Evolutionary conservation across 108 stramenopile genomes (phyloP).

Genomic region (Cyclotella atomus): DNA sequence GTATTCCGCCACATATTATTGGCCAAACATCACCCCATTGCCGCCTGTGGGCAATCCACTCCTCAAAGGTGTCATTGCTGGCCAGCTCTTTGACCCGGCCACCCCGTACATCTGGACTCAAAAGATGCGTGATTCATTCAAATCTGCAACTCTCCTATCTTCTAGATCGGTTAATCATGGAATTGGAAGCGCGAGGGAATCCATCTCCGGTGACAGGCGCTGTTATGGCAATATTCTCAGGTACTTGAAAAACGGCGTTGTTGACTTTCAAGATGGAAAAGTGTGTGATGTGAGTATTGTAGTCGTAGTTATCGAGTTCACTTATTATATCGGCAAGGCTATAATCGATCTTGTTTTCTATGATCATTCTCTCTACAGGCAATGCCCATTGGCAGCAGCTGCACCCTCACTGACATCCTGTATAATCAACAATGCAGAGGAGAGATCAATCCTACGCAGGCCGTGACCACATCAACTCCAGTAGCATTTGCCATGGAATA

Average conservation of each 20-base stretch:
- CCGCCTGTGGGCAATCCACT: constrained; percentile 16
- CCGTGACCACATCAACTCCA: background rate
- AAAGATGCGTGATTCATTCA: constrained; percentile 21
- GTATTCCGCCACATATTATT: constrained; percentile 14
- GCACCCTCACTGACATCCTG: background rate
- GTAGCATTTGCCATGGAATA: background rate
- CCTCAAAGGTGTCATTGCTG: constrained; percentile 16
- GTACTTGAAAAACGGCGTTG: constrained; percentile 13
- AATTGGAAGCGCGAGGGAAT: background rate
- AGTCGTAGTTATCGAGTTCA: background rate
- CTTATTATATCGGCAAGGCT: background rate
- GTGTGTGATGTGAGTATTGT: constrained; percentile 22
- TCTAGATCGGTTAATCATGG: constrained; percentile 22
- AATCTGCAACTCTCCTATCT: constrained; percentile 17
- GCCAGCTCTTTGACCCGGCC: constrained; percentile 18
- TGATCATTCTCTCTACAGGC: background rate
- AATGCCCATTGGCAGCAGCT: constrained; percentile 5
- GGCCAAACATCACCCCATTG: constrained; percentile 17
- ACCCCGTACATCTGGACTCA: constrained; percentile 28
- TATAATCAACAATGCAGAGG: background rate
- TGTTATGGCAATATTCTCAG: constrained; percentile 5
- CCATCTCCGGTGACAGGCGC: background rate
- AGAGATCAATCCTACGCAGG: background rate
- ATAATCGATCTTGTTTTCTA: background rate
- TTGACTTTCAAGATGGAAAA: constrained; percentile 8